Evolutionary conservation across 2,329 filamentous ascomycete species (phyloP).

Genomic region (Chrysosporium keratinophilum): DNA sequence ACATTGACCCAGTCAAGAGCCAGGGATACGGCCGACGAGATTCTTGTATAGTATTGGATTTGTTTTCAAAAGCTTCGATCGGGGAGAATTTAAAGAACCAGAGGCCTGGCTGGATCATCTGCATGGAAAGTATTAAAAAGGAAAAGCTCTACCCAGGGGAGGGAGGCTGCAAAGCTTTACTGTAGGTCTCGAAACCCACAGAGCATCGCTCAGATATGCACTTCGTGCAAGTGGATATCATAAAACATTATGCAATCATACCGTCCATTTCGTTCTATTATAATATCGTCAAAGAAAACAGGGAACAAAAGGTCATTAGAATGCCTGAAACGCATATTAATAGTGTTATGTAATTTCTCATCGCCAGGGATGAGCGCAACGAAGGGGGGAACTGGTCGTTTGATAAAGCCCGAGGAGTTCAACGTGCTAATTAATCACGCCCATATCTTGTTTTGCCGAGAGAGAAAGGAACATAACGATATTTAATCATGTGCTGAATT

Average conservation of each 20-base stretch:
- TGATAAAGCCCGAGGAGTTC: background rate
- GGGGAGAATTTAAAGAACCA: too few species aligned
- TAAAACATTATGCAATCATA: background rate
- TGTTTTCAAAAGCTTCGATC: too few species aligned
- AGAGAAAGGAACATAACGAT: conserved; percentile 91
- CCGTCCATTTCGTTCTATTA: background rate
- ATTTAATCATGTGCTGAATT: conserved; percentile 99
- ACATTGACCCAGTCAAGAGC: too few species aligned
- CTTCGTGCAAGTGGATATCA: too few species aligned
- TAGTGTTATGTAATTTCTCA: background rate
- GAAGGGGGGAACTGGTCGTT: background rate
- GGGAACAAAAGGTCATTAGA: background rate
- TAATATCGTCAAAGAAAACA: background rate
- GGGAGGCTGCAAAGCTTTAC: too few species aligned
- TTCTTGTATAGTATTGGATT: too few species aligned
- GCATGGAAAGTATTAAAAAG: too few species aligned
- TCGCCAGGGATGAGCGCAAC: background rate
- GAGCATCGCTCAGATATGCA: too few species aligned
- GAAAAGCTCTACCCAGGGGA: too few species aligned
- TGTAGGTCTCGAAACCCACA: too few species aligned
- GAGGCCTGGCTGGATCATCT: too few species aligned
- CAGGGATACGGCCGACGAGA: too few species aligned
- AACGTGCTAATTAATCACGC: conserved; percentile 17
- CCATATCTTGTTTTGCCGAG: conserved; percentile 77
- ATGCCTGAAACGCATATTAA: background rate